A percentile compares a stretch with the other conserved stretches of the same genome.
Conservation (phyloP, 2,329 filamentous ascomycete genomes). For the Arthrinium phaeospermum region DNA sequence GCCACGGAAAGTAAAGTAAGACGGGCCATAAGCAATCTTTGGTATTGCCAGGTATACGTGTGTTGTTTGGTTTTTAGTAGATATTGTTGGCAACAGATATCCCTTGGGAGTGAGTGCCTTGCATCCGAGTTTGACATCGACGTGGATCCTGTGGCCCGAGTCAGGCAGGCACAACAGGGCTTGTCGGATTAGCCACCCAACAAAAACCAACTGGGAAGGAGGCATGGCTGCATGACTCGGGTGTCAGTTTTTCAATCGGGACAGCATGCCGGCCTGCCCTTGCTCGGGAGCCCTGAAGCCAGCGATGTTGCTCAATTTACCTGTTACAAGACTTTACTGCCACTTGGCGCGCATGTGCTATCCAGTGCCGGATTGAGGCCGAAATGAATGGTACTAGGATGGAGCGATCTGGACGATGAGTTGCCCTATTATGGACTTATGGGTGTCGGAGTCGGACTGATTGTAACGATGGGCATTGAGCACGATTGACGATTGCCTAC, state of each 20-base stretch:
- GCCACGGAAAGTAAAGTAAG: too few relatives aligned
- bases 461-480: background rate
- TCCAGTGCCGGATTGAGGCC: background rate
- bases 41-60: too few relatives aligned
- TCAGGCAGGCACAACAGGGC: background rate
- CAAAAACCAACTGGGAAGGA: background rate
- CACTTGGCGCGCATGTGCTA: background rate
- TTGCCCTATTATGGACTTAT: background rate
- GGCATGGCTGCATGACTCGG: slow-evolving; percentile 9
- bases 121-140: background rate
- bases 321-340: background rate
- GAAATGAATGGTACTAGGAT: background rate
- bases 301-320: background rate
- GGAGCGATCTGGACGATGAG: background rate
- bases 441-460: background rate
- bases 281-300: background rate
- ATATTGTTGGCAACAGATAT: too few relatives aligned
- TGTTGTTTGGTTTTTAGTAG: too few relatives aligned
- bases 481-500: background rate
- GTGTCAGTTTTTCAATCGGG: background rate
- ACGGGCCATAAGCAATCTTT: too few relatives aligned
- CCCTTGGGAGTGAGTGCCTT: too few relatives aligned
- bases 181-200: background rate
- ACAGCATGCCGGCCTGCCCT: background rate
- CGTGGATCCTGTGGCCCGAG: background rate